Evolutionary conservation across 306 rosid species (phyloP), one percentile per base, ranked within the genome.

Genomic region (Trifolium pratense): DNA sequence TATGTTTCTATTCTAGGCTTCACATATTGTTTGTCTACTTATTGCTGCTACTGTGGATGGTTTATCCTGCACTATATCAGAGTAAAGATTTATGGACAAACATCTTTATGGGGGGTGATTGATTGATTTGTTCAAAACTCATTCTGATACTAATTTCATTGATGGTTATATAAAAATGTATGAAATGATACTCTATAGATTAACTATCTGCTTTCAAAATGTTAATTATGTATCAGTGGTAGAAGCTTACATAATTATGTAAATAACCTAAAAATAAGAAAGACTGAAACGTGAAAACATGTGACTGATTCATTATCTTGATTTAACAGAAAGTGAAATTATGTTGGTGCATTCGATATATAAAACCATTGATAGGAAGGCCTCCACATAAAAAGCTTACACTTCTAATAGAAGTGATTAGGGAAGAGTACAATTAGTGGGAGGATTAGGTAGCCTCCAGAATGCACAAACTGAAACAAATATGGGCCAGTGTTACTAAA

Each of bases 391-490:
- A 43, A 65, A 14, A 65, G 5, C 49, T 32, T 23, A 15, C 25
- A 12, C 48, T 46, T 79, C 70, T 43, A 48, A 39, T 78, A 25
- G 68, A 65, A 39, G 42, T 45, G 61, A 34, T 45, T 61, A 52
- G 21, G 46, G 26, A 68, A 49, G 65, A 62, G 29, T 53, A 39
- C 32, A 61, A 49, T 20, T 40, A 25, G 37, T 14, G 59, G 67
- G 61, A 42, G 53, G 45, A 64, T 55, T 53, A 52, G 17, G 55
- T 45, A 34, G 49, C 71, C 66, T 79, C n/a, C 66, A 16, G 3
- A 53, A 55, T 59, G 67, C 32, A 29, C 32, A 29, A 29, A 29
- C 32, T 29, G 32, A 29, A 29, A 29, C 32, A 29, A 29, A 29
- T 29, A 29, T 29, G 32, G 32, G 32, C 32, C 32, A 4, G 32